These are phyloP conservation scores for Pyricularia sp. DNA, from an alignment of 2,329 filamentous ascomycete species.

Conservation along the genomic window DNA sequence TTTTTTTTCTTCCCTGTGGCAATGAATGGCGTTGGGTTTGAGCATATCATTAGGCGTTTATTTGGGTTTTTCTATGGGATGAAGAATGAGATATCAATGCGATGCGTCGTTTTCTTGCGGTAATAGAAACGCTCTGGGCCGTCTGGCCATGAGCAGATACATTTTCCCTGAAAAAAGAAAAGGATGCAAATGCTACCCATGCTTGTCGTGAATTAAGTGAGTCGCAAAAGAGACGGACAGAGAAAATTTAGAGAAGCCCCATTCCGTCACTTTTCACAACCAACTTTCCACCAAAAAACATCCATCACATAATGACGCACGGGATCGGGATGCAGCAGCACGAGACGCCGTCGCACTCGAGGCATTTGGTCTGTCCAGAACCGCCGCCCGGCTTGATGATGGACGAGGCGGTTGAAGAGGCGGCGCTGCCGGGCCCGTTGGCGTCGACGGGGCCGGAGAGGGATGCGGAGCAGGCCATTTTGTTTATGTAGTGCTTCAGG, in stretches of 20 bases:
- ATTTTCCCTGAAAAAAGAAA: neutral
- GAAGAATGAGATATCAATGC: neutral
- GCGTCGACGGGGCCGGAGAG: conserved; percentile 22
- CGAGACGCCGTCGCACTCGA: conserved; percentile 39
- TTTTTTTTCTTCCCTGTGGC: neutral
- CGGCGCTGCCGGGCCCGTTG: conserved; percentile 39
- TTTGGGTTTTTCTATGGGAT: neutral
- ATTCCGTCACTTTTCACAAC: neutral
- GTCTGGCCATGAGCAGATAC: neutral
- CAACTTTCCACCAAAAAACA: neutral
- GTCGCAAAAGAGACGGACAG: neutral
- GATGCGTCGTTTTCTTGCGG: neutral
- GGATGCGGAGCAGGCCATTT: conserved; percentile 24
- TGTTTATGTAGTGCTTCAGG: conserved; percentile 7
- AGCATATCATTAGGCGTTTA: neutral
- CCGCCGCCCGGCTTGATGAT: conserved; percentile 39
- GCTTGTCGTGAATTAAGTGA: neutral
- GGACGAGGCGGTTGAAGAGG: conserved; percentile 36
- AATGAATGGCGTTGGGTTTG: neutral
- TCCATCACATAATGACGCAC: conserved; percentile 35
- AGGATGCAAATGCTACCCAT: neutral
- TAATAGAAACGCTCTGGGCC: neutral
- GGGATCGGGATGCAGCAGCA: conserved; percentile 47
- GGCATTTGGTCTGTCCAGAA: conserved; percentile 33
- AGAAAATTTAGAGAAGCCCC: neutral